Percentiles rank a stretch among this genome's conserved stretches.
Evolutionary conservation across 345 rosid genomes (phyloP).

Genomic region (Corchorus capsularis): DNA sequence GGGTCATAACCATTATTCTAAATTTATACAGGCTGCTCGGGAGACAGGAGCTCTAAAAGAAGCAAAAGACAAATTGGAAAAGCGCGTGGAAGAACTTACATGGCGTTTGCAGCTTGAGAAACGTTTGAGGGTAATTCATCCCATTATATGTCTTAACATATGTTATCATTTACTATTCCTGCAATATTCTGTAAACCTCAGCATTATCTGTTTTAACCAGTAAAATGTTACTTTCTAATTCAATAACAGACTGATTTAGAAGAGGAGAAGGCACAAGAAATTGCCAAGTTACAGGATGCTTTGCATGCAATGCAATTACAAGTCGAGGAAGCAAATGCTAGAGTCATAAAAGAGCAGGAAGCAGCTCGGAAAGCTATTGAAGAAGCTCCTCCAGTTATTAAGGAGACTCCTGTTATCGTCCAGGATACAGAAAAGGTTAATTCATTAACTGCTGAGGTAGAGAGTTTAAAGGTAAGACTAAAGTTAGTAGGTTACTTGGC

Average conservation of each 20-base stretch:
- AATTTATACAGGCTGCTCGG: slow-evolving; percentile 71
- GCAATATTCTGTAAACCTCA: slow-evolving; percentile 11
- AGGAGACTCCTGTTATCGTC: slow-evolving; percentile 93
- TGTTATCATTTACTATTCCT: neutral
- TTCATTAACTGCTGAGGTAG: slow-evolving; percentile 67
- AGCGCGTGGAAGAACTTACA: slow-evolving; percentile 95
- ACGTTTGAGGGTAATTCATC: slow-evolving; percentile 75
- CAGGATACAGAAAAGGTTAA: slow-evolving; percentile 88
- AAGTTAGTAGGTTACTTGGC: neutral
- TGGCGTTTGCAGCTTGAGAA: slow-evolving; percentile 98
- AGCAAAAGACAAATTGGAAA: slow-evolving; percentile 97
- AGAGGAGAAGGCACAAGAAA: slow-evolving; percentile 93
- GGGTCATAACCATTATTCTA: slow-evolving; percentile 27
- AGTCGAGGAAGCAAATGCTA: slow-evolving; percentile 87
- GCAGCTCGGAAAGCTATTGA: slow-evolving; percentile 93
- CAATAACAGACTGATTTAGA: slow-evolving; percentile 76
- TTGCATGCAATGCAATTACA: slow-evolving; percentile 75
- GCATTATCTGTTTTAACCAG: neutral
- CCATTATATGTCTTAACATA: slow-evolving; percentile 18
- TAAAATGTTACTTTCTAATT: slow-evolving; percentile 14
- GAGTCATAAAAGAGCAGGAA: slow-evolving; percentile 75
- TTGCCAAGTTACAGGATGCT: slow-evolving; percentile 80
- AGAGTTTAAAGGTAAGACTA: slow-evolving; percentile 74
- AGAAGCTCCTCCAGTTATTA: slow-evolving; percentile 94
- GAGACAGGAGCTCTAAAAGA: slow-evolving; percentile 99